Conservation (phyloP, 208 protist species). For the Phytomonas sp. region DNA sequence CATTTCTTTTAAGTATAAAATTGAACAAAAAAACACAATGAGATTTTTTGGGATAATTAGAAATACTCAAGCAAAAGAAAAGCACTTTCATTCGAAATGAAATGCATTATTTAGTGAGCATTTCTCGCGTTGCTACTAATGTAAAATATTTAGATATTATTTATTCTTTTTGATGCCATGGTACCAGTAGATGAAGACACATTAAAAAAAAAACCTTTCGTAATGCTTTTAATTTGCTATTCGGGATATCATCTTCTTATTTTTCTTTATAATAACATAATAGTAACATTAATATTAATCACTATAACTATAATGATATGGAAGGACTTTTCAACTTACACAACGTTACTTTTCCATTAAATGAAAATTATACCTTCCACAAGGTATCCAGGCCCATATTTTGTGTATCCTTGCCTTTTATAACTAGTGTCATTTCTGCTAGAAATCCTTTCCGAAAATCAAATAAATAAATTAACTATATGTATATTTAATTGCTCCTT, state of each 20-base stretch:
- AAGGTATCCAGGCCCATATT: background rate
- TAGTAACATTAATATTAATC: background rate
- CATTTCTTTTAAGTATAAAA: background rate
- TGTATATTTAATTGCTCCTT: background rate
- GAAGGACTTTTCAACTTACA: background rate
- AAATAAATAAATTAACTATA: background rate
- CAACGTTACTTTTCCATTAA: too few relatives aligned
- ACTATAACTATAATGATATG: background rate
- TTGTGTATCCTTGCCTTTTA: background rate
- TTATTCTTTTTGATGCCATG: background rate
- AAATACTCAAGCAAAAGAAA: too few relatives aligned
- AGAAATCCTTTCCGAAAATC: background rate
- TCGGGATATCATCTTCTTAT: background rate
- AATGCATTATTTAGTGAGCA: too few relatives aligned
- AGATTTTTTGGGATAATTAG: too few relatives aligned
- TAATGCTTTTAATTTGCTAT: background rate
- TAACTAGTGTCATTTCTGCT: background rate
- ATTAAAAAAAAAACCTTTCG: background rate
- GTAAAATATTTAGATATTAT: background rate
- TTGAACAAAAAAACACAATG: too few relatives aligned
- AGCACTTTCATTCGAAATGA: too few relatives aligned
- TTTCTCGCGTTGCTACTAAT: too few relatives aligned
- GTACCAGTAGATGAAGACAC: background rate
- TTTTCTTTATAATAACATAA: background rate
- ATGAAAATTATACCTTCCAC: too few relatives aligned